A percentile compares a stretch with the other conserved stretches of the same genome.
Conservation (phyloP, 176 grass and related monocot genomes). For the Aechmea fasciata region DNA sequence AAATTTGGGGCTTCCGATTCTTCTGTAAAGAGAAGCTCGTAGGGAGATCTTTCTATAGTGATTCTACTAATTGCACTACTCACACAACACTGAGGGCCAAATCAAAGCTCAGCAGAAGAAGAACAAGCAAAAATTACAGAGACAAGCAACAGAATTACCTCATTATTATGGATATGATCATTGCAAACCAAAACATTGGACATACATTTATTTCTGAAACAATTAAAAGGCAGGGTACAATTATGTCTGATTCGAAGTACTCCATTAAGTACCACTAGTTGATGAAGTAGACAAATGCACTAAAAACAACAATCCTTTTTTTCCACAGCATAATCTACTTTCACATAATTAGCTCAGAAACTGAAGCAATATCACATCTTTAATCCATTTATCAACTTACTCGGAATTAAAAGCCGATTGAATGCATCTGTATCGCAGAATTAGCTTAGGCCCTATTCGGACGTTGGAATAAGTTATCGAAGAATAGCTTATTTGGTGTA, state of each 20-base stretch:
- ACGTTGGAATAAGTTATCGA: too few relatives aligned
- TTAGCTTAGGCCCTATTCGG: too few relatives aligned
- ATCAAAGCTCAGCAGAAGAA: too few relatives aligned
- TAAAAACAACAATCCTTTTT: neutral
- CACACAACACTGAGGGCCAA: neutral
- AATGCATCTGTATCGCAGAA: neutral
- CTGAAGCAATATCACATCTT: neutral
- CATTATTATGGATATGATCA: too few relatives aligned
- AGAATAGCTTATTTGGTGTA: too few relatives aligned
- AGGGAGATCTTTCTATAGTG: too few relatives aligned
- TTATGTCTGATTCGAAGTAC: neutral
- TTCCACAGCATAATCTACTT: neutral
- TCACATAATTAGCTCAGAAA: neutral
- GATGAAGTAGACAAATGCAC: neutral
- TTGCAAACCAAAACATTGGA: too few relatives aligned
- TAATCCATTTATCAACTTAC: neutral
- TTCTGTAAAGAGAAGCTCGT: too few relatives aligned
- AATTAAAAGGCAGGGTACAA: neutral
- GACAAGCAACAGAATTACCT: too few relatives aligned
- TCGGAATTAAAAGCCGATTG: neutral
- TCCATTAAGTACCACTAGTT: neutral
- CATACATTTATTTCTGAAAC: neutral
- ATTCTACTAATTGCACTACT: neutral
- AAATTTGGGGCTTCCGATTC: too few relatives aligned
- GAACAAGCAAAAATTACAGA: too few relatives aligned